Conservation (phyloP, 257 asterid genomes). For the Eustoma russellianum region DNA sequence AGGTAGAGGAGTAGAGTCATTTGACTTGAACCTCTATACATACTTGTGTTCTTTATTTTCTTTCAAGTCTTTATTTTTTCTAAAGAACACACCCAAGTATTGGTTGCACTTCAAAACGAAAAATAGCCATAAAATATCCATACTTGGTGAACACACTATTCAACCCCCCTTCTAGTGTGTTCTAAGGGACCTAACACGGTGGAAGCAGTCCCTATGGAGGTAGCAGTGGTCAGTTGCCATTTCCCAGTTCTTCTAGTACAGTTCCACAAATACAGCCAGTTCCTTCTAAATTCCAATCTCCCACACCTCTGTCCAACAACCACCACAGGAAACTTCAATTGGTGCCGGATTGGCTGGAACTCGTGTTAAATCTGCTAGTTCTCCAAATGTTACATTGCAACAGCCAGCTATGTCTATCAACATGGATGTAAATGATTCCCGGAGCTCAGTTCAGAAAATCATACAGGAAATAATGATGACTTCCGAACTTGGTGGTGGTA, state of each 20-base stretch:
- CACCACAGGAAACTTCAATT: slow-evolving; percentile 46
- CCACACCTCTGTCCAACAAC: slow-evolving; percentile 56
- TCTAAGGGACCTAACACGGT: slow-evolving; percentile 49
- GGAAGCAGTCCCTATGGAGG: slow-evolving; percentile 32
- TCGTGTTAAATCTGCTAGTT: slow-evolving; percentile 34
- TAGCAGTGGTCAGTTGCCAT: slow-evolving; percentile 49
- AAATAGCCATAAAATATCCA: too few relatives aligned
- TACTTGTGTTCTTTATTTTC: too few relatives aligned
- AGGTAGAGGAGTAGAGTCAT: too few relatives aligned
- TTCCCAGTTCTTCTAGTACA: slow-evolving; percentile 53
- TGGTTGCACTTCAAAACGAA: too few relatives aligned
- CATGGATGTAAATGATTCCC: slow-evolving; percentile 57
- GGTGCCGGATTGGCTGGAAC: slow-evolving; percentile 33
- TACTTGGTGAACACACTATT: too few relatives aligned
- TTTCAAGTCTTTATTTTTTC: too few relatives aligned
- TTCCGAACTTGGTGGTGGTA: slow-evolving; percentile 48
- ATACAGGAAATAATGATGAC: slow-evolving; percentile 81
- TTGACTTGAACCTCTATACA: too few relatives aligned
- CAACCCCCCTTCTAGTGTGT: too few relatives aligned
- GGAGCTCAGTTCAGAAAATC: slow-evolving; percentile 86
- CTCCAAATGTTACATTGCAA: slow-evolving; percentile 56
- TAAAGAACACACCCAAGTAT: too few relatives aligned
- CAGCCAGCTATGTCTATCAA: slow-evolving; percentile 58
- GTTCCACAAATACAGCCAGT: slow-evolving; percentile 41
- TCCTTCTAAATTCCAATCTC: slow-evolving; percentile 57